These are phyloP conservation scores for Pouteria campechiana DNA, from an alignment of 179 eudicot genomes.

Conservation along the genomic window DNA sequence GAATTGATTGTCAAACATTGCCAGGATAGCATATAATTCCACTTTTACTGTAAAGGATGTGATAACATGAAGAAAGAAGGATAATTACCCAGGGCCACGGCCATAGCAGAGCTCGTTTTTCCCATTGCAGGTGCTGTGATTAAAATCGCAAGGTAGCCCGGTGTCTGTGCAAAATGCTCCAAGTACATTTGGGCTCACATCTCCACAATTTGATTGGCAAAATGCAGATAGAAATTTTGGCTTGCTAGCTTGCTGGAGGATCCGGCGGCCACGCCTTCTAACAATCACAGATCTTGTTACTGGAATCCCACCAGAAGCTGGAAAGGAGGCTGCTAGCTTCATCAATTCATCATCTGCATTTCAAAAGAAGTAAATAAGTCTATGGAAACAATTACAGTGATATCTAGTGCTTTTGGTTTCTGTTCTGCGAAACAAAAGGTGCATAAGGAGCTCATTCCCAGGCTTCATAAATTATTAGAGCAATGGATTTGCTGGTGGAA, in stretches of 20 bases:
- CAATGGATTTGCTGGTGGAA: too few relatives aligned
- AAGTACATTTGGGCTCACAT: constrained; percentile 92
- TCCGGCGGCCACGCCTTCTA: constrained; percentile 70
- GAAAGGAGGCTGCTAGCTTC: constrained; percentile 72
- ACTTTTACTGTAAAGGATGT: too few relatives aligned
- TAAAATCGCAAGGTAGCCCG: constrained; percentile 83
- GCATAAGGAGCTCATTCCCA: too few relatives aligned
- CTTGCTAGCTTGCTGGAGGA: constrained; percentile 52
- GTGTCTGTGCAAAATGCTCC: constrained; percentile 94
- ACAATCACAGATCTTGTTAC: constrained; percentile 57
- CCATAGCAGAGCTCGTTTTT: constrained; percentile 95
- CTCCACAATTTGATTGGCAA: constrained; percentile 94
- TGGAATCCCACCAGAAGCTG: constrained; percentile 58
- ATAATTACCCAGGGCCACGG: constrained; percentile 96
- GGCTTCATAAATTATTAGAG: too few relatives aligned
- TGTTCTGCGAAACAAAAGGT: too few relatives aligned
- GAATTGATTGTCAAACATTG: too few relatives aligned
- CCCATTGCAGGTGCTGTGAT: constrained; percentile 95
- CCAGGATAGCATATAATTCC: too few relatives aligned
- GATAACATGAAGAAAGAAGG: too few relatives aligned
- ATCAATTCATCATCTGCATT: constrained; percentile 67
- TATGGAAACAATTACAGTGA: too few relatives aligned
- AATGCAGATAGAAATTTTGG: constrained; percentile 88
- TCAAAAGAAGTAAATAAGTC: too few relatives aligned
- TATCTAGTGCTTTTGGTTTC: too few relatives aligned